Conservation (phyloP, 2,329 filamentous ascomycete species). For the Beauveria bassiana region DNA sequence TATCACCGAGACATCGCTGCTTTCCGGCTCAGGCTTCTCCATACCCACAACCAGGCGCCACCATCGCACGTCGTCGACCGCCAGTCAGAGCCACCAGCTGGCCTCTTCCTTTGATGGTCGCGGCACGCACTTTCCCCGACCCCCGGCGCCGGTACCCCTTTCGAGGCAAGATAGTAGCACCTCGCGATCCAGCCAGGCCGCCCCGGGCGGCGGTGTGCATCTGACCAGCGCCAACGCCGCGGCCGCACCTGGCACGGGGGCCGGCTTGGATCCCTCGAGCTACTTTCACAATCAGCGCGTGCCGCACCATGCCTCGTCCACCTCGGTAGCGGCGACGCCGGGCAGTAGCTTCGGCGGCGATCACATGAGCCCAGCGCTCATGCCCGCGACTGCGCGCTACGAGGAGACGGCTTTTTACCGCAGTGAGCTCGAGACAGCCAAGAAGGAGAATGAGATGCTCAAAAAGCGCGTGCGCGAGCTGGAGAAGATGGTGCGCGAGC, state of each 20-base stretch:
- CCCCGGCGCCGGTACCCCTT: slow-evolving; percentile 36
- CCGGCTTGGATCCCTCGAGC: slow-evolving; percentile 25
- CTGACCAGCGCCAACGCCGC: slow-evolving; percentile 23
- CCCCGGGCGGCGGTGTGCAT: slow-evolving; percentile 35
- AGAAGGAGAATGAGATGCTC: slow-evolving; percentile 55
- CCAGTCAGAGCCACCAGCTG: slow-evolving; percentile 41
- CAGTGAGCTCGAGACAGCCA: slow-evolving; percentile 52
- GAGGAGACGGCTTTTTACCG: slow-evolving; percentile 55
- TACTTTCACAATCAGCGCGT: slow-evolving; percentile 43
- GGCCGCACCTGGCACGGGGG: neutral
- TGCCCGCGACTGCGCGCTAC: slow-evolving; percentile 51
- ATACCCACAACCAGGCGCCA: slow-evolving; percentile 48
- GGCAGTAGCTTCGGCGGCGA: slow-evolving; percentile 27
- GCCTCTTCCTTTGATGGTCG: slow-evolving; percentile 29
- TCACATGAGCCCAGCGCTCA: slow-evolving; percentile 44
- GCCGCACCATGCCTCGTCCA: slow-evolving; percentile 23
- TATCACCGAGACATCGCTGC: slow-evolving; percentile 41
- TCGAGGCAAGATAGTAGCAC: slow-evolving; percentile 49
- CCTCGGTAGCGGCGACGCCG: slow-evolving; percentile 33
- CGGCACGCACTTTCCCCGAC: slow-evolving; percentile 36
- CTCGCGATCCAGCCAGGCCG: slow-evolving; percentile 44
- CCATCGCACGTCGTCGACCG: slow-evolving; percentile 51
- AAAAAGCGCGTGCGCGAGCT: slow-evolving; percentile 55
- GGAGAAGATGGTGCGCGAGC: slow-evolving; percentile 46
- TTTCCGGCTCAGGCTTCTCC: slow-evolving; percentile 51